Conservation (phyloP, 352 stramenopile species). For the Phytophthora idaei region DNA sequence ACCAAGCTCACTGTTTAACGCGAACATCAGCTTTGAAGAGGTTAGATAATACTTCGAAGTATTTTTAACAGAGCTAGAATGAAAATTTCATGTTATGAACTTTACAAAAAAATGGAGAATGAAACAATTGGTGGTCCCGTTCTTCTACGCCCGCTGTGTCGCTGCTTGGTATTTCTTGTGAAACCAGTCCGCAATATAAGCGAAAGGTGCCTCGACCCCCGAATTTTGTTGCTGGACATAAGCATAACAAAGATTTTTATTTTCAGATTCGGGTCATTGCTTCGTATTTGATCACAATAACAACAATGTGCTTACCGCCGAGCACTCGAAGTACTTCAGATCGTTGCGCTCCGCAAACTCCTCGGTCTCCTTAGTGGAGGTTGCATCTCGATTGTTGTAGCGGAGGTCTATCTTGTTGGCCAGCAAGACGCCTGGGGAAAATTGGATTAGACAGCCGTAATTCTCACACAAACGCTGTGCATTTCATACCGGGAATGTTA, state of each 20-base stretch:
- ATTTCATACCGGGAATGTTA: constrained; percentile 65
- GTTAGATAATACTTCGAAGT: no score
- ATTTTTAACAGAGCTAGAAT: no score
- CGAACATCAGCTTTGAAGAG: no score
- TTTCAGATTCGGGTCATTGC: constrained; percentile 2
- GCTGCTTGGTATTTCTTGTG: constrained; percentile 85
- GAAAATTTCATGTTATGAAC: no score
- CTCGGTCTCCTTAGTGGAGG: constrained; percentile 70
- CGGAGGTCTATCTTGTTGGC: constrained; percentile 83
- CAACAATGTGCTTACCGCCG: constrained; percentile 44
- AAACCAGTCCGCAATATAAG: constrained; percentile 83
- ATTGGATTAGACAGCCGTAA: not conserved
- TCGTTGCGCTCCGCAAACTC: constrained; percentile 77
- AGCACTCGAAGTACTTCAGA: constrained; percentile 86
- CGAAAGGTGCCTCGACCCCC: constrained; percentile 75
- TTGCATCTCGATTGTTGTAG: constrained; percentile 79
- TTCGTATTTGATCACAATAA: not conserved
- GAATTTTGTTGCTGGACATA: constrained; percentile 69
- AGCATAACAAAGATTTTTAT: not conserved
- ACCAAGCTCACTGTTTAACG: no score
- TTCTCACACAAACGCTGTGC: not conserved
- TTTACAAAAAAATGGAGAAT: no score
- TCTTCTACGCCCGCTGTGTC: constrained; percentile 52
- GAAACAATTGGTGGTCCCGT: not conserved
- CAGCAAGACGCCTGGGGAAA: constrained; percentile 58